A percentile compares a stretch with the other conserved stretches of the same genome.
These are phyloP conservation scores for Botrytis elliptica DNA, from an alignment of 2,329 filamentous ascomycete species.

Conservation along the genomic window DNA sequence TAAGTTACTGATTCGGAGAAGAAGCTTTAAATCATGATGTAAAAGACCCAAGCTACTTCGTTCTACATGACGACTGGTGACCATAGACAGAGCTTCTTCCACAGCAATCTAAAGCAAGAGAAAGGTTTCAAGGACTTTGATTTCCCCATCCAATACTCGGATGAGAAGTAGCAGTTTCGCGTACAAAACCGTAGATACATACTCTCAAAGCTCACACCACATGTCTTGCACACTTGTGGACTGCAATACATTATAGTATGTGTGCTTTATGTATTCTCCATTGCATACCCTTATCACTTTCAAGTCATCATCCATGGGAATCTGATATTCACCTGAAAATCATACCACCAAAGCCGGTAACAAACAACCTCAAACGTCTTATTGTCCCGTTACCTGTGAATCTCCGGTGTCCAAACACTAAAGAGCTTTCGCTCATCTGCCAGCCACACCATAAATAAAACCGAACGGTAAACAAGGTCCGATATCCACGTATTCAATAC, in stretches of 20 bases:
- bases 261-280: too few species aligned
- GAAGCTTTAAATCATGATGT: too few species aligned
- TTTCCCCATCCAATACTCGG: background rate
- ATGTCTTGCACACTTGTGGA: background rate
- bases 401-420: background rate
- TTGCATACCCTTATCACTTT: background rate
- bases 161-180: background rate
- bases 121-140: background rate
- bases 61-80: background rate
- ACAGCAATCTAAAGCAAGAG: background rate
- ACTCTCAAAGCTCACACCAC: background rate
- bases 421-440: background rate
- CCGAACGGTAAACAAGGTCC: background rate
- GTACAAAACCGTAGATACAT: background rate
- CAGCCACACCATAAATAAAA: background rate
- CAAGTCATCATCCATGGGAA: background rate
- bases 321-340: background rate
- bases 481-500: background rate
- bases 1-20: background rate
- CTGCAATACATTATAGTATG: background rate
- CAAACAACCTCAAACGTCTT: background rate
- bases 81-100: background rate
- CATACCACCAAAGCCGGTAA: background rate
- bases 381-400: background rate
- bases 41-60: background rate